Conservation (phyloP, 2,329 filamentous ascomycete species). For the Curvularia lunata region DNA sequence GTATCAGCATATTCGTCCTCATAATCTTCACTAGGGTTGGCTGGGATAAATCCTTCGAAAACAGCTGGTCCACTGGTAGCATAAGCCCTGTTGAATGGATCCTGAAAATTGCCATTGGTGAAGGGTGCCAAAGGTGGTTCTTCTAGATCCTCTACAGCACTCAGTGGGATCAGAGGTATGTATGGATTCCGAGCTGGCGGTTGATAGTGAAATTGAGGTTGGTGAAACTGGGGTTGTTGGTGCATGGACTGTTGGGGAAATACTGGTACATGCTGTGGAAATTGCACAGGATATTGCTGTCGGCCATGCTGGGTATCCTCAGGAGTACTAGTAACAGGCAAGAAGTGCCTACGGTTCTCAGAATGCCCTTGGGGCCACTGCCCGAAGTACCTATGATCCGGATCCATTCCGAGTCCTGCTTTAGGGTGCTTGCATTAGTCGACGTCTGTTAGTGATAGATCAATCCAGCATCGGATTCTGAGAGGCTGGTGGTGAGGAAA, state of each 20-base stretch:
- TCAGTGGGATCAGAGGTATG: constrained; percentile 31
- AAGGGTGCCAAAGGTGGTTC: constrained; percentile 20
- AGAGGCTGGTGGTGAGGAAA: constrained; percentile 18
- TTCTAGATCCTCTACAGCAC: constrained; percentile 29
- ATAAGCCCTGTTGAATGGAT: constrained; percentile 34
- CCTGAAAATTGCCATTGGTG: constrained; percentile 21
- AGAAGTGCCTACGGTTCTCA: constrained; percentile 26
- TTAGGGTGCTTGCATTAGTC: constrained; percentile 18
- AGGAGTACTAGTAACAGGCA: constrained; percentile 31
- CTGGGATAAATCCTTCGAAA: constrained; percentile 51
- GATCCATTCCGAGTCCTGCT: constrained; percentile 27
- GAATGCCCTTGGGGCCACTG: constrained; percentile 30
- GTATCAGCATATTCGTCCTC: constrained; percentile 41
- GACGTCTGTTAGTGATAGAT: constrained; percentile 25
- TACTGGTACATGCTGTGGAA: constrained; percentile 24
- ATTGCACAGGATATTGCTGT: constrained; percentile 24
- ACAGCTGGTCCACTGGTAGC: constrained; percentile 40
- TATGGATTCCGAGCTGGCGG: constrained; percentile 22
- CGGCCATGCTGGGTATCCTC: constrained; percentile 21
- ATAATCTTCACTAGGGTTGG: constrained; percentile 39
- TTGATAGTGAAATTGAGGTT: constrained; percentile 15
- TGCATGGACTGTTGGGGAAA: constrained; percentile 29
- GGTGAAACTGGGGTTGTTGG: constrained; percentile 18
- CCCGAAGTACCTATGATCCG: constrained; percentile 28
- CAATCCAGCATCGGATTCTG: constrained; percentile 19